These are phyloP conservation scores for Paramecium tetraurelia DNA, from an alignment of 73 alveolate genomes.

Conservation along the genomic window DNA sequence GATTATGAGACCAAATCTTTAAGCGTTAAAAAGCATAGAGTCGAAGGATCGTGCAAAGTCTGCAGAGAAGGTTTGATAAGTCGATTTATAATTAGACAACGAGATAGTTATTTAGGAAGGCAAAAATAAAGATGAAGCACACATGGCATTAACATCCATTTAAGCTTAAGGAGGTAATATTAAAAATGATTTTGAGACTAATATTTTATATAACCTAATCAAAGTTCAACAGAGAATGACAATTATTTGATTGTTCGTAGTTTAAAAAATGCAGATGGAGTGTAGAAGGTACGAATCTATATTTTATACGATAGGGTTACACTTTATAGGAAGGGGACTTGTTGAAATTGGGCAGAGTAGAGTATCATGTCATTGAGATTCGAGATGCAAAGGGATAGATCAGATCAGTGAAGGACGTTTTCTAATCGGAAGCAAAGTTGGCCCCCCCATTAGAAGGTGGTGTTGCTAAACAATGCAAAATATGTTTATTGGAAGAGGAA, in stretches of 20 bases:
- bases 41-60: conserved; percentile 57
- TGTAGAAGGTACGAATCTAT: background rate
- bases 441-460: background rate
- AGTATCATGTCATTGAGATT: conserved; percentile 71
- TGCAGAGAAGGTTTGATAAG: conserved; percentile 27
- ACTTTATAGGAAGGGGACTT: conserved; percentile 67
- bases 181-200: background rate
- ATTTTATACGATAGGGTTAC: conserved; percentile 54
- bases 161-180: background rate
- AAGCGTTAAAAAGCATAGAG: conserved; percentile 55
- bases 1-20: conserved; percentile 83
- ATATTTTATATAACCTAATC: background rate
- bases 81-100: background rate
- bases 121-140: background rate
- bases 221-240: background rate
- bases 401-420: background rate
- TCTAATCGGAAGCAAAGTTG: conserved; percentile 3
- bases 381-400: conserved; percentile 49
- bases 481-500: conserved; percentile 67
- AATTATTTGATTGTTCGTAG: conserved; percentile 58
- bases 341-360: conserved; percentile 80
- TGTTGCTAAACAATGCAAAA: conserved; percentile 55
- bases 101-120: conserved; percentile 5
- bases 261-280: conserved; percentile 60
- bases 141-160: background rate